Evolutionary conservation across 2,329 filamentous ascomycete species (phyloP), one percentile per base, ranked within the genome.

Genomic region (Apiospora saccharicola): DNA sequence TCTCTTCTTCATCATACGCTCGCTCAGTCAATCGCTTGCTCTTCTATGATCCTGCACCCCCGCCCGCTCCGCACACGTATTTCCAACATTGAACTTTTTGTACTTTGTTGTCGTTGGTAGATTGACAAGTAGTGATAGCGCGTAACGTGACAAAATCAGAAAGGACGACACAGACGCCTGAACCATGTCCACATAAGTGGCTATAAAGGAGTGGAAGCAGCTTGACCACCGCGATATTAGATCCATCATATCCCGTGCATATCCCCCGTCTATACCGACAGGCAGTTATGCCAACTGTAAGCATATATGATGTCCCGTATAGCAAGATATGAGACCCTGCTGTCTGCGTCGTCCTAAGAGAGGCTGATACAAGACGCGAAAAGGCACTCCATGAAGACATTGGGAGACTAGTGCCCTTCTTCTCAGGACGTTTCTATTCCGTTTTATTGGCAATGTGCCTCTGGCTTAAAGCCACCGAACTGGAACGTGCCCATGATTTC

Each of bases 11-110:
- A 64, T 41, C 57, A 64, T 41, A 41, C 44, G 43, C 67, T 68
- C 43, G 67, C 67, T 68, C 67, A 30, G 67, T 44, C 67, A 68
- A 68, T 68, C 67, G 67, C 67, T 68, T 68, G 67, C 44, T 68
- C 67, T 47, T 68, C 67, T 68, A 68, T 68, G 44, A 46, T 68
- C 67, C 67, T 34, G 44, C 44, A 41, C 57, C 57, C 57, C 57
- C 57, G 7, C 34, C 57, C 41, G 14, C 30, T 24, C 57, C 57
- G 34, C 57, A 64, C 22, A 64, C 57, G 19, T 64, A 64, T 64
- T 64, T 64, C 57, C 57, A 64, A 64, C 57, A 64, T 41, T 64
- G 57, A 64, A 64, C 57, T 64, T 64, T 64, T 64, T 64, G 57
- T 64, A 64, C 57, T 64, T 34, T 64, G 34, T 64, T 64, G 57